phyloP scores from a whole-genome alignment of 495 filamentous ascomycete species.

The Aspergillus carlsbadensis region DNA sequence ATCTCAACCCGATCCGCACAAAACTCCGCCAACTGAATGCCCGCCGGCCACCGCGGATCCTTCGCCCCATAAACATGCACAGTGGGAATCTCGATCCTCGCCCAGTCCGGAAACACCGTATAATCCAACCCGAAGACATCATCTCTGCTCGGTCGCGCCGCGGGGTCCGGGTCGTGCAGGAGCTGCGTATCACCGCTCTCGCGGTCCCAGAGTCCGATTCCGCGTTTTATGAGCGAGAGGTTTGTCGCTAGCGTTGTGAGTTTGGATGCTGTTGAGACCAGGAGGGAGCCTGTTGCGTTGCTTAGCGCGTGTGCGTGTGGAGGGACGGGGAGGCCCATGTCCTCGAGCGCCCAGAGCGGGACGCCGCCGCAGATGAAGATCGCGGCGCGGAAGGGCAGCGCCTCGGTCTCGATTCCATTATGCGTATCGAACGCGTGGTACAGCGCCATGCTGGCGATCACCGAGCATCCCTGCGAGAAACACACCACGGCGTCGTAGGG shows the following conservation, averaged over 20 bases:
- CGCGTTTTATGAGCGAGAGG: background rate
- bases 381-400: background rate
- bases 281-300: background rate
- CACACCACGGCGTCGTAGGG: constrained; percentile 60
- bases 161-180: background rate
- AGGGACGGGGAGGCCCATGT: constrained; percentile 1
- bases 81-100: constrained; percentile 11
- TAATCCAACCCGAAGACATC: constrained; percentile 2
- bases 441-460: constrained; percentile 42
- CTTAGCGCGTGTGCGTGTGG: background rate
- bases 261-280: background rate
- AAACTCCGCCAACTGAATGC: constrained; percentile 13
- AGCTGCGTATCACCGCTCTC: background rate
- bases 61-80: constrained; percentile 16
- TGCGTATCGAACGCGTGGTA: background rate
- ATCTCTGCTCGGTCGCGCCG: background rate
- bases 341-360: background rate
- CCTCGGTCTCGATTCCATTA: background rate
- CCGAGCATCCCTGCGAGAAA: constrained; percentile 58
- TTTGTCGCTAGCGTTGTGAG: background rate
- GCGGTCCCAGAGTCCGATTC: constrained; percentile 1
- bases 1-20: background rate
- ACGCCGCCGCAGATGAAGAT: constrained; percentile 18
- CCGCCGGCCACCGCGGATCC: constrained; percentile 14
- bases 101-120: background rate